Evolutionary conservation across 208 protist species (phyloP).

Genomic region (Blechomonas ayalai): DNA sequence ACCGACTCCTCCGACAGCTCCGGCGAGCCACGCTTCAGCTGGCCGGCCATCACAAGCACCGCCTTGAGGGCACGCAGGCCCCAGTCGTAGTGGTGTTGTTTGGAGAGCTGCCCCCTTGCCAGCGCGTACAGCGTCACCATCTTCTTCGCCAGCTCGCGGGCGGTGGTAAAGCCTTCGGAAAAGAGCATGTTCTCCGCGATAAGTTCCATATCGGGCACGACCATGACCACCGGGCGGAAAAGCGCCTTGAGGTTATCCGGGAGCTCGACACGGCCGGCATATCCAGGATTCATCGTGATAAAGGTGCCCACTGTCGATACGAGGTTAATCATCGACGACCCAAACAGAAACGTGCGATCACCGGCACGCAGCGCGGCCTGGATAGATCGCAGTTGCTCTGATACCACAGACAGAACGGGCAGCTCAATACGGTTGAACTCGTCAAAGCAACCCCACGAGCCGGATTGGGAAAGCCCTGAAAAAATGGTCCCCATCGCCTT

Average conservation of each 20-base stretch:
- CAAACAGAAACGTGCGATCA: conserved; percentile 90
- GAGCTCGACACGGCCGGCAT: conserved; percentile 98
- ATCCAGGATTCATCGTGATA: conserved; percentile 99
- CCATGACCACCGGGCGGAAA: conserved; percentile 99
- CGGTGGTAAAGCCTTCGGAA: conserved; percentile 96
- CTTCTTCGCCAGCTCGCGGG: conserved; percentile 96
- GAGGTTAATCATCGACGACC: conserved; percentile 80
- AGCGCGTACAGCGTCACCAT: conserved; percentile 99
- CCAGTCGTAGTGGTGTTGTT: conserved; percentile 99
- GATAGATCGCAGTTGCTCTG: conserved; percentile 97
- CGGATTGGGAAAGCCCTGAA: conserved; percentile 95
- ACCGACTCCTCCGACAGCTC: conserved; percentile 96
- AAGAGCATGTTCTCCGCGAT: conserved; percentile 99
- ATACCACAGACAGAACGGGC: conserved; percentile 98
- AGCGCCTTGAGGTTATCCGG: conserved; percentile 99
- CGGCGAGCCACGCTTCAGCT: conserved; percentile 94
- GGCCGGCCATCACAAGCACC: conserved; percentile 98
- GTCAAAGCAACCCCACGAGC: conserved; percentile 99
- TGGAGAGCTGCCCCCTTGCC: conserved; percentile 96
- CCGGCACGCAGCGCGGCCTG: conserved; percentile 89
- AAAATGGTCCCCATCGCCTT: conserved; percentile 98
- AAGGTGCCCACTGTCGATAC: conserved; percentile 95
- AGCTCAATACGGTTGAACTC: conserved; percentile 99
- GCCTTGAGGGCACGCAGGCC: conserved; percentile 98
- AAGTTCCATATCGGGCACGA: conserved; percentile 96